phyloP scores from a whole-genome alignment of 495 filamentous ascomycete species.

The Penicillium herquei region DNA sequence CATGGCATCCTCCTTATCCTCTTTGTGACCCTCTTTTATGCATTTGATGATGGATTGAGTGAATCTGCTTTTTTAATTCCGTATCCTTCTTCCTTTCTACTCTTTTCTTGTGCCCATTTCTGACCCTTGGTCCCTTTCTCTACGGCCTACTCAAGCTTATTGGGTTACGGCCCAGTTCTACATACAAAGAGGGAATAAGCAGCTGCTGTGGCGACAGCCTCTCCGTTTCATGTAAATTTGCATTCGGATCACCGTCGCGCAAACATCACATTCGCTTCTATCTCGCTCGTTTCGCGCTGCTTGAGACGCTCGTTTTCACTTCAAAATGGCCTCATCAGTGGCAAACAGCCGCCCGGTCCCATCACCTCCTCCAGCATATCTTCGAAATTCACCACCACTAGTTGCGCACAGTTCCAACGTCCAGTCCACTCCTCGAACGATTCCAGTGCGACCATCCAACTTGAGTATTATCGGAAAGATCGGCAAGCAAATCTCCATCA shows the following conservation, averaged over 20 bases:
- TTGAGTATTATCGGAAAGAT: constrained; percentile 30
- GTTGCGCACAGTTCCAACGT: constrained; percentile 19
- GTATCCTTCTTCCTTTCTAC: too few relatives aligned
- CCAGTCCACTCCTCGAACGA: constrained; percentile 18
- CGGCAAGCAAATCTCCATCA: constrained; percentile 24
- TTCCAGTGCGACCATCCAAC: constrained; percentile 17
- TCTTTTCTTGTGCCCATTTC: too few relatives aligned
- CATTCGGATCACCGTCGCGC: too few relatives aligned
- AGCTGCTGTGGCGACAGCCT: not conserved
- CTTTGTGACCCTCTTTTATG: not conserved
- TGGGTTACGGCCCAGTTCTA: not conserved
- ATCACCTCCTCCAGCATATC: constrained; percentile 43
- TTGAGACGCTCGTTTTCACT: constrained; percentile 1
- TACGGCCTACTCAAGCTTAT: not conserved
- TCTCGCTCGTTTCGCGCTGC: too few relatives aligned
- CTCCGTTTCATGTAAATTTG: not conserved
- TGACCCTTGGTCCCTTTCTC: not conserved
- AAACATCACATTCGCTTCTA: too few relatives aligned
- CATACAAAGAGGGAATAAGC: not conserved
- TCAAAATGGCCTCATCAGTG: constrained; percentile 32
- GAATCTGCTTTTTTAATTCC: too few relatives aligned
- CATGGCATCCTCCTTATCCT: not conserved
- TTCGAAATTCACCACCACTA: constrained; percentile 39
- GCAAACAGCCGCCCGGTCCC: constrained; percentile 32
- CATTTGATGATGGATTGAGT: too few relatives aligned